Conservation (phyloP, 495 filamentous ascomycete species). For the Xylaria flabelliformis region DNA sequence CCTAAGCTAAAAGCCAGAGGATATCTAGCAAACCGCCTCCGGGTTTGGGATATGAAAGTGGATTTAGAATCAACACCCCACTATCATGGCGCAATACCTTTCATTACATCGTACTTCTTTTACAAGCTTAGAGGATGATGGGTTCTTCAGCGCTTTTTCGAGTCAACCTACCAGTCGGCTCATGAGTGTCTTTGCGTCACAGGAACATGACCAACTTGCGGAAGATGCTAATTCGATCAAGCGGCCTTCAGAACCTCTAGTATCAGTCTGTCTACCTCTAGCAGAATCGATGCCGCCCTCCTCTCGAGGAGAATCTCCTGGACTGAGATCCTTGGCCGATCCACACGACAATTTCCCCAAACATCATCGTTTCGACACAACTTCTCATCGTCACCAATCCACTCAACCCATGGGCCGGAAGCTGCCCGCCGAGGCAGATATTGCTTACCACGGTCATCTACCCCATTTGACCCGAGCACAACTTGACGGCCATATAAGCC, state of each 20-base stretch:
- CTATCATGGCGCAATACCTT: constrained; percentile 17
- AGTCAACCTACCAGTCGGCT: constrained; percentile 16
- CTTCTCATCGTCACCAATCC: neutral
- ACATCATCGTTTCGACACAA: neutral
- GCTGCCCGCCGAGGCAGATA: neutral
- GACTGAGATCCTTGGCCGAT: neutral
- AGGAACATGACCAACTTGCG: neutral
- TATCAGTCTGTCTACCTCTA: neutral
- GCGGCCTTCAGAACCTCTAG: constrained; percentile 15
- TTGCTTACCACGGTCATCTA: neutral
- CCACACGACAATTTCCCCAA: neutral
- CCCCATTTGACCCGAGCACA: neutral
- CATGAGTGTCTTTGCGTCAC: constrained; percentile 12
- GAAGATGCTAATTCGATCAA: neutral
- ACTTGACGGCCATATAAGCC: constrained; percentile 16
- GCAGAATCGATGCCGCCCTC: neutral
- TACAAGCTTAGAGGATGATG: constrained; percentile 19
- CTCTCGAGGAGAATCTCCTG: neutral
- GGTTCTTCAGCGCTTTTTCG: constrained; percentile 21
- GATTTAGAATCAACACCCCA: neutral
- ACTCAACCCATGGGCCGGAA: neutral
- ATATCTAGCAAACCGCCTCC: neutral
- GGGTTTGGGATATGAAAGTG: constrained; percentile 8
- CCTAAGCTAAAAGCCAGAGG: constrained; percentile 17
- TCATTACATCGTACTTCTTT: constrained; percentile 22